phyloP scores from a whole-genome alignment of 2,329 filamentous ascomycete species.

The Colletotrichum sp. region DNA sequence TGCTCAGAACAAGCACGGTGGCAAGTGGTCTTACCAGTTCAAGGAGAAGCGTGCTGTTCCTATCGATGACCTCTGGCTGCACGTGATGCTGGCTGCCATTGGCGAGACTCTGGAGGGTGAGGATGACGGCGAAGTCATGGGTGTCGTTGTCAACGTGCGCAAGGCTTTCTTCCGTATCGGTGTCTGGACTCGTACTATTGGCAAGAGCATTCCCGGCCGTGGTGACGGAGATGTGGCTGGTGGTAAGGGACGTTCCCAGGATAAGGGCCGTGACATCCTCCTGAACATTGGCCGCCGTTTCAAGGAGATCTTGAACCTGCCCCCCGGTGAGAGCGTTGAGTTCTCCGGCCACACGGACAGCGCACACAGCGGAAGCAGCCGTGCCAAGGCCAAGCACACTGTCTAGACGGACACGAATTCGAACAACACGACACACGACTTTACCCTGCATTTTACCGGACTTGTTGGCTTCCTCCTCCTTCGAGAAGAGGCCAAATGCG shows the following conservation, averaged over 20 bases:
- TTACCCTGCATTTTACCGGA: conserved; percentile 12
- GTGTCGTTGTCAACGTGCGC: conserved; percentile 97
- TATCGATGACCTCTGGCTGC: conserved; percentile 95
- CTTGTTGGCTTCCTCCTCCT: background rate
- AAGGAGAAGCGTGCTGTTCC: conserved; percentile 92
- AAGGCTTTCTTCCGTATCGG: conserved; percentile 98
- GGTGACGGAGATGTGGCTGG: conserved; percentile 75
- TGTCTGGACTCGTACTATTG: conserved; percentile 94
- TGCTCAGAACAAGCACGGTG: conserved; percentile 96
- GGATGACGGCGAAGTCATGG: conserved; percentile 97
- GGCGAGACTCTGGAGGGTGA: conserved; percentile 97
- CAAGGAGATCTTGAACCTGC: conserved; percentile 89
- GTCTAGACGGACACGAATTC: conserved; percentile 59
- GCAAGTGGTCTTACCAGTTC: conserved; percentile 98
- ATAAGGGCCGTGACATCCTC: conserved; percentile 87
- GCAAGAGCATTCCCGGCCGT: conserved; percentile 80
- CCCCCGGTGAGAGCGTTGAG: conserved; percentile 79
- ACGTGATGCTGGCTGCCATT: conserved; percentile 95
- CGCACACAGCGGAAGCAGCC: conserved; percentile 89
- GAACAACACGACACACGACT: conserved; percentile 6
- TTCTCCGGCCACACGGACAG: conserved; percentile 97
- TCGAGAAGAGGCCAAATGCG: background rate
- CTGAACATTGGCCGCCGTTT: conserved; percentile 86
- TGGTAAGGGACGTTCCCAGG: conserved; percentile 76
- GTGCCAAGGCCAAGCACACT: conserved; percentile 92